Evolutionary conservation across 805 yeast genomes (phyloP), one percentile per base, ranked within the genome.

Genomic region (Saccharomycopsis microspora): DNA sequence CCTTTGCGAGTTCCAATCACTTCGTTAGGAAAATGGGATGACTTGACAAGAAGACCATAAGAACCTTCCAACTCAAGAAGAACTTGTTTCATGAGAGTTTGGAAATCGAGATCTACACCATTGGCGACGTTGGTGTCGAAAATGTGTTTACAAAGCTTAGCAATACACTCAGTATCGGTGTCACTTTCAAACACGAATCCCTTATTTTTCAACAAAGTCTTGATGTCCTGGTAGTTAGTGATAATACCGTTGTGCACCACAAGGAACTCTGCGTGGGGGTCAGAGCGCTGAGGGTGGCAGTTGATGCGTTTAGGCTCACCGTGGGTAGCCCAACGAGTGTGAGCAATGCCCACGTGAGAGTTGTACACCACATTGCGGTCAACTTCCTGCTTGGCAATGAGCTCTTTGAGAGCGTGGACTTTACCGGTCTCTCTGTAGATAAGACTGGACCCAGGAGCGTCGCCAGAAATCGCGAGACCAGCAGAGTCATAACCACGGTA

Each of bases 261-360:
- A 41, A 86, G 78, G 59, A 93, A 93, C 65, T 89, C 95, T 57
- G 83, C 82, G 42, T 67, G 66, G 6, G 76, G 74, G 64, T 87
- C 98, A 1, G 96, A 86, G 55, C 90, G 72, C 63, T 90, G 97
- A 43, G 99, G 99, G 65, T 93, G 99, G 64, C 97, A 93, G 72
- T 93, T 93, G 53, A 65, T 58, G 53, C 74, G 78, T 56, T 78
- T 79, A 49, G 97, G 97, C 59, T 81, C 85, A 66, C 99, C 99
- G 66, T 93, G 99, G 37, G 99, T 93, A 45, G 99, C 99, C 99
- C 99, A 93, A 72, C 99, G 85, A 9, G 99, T 93, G 68, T 93
- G 99, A 29, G 98, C 97, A 64, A 93, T 93, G 62, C 96, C 98
- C 52, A 81, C 88, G 63, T 93, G 98, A 64, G 82, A 78, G 57